A percentile compares a stretch with the other conserved stretches of the same genome.
phyloP scores from a whole-genome alignment of 208 protist species.

The Acanthamoeba royreba region DNA sequence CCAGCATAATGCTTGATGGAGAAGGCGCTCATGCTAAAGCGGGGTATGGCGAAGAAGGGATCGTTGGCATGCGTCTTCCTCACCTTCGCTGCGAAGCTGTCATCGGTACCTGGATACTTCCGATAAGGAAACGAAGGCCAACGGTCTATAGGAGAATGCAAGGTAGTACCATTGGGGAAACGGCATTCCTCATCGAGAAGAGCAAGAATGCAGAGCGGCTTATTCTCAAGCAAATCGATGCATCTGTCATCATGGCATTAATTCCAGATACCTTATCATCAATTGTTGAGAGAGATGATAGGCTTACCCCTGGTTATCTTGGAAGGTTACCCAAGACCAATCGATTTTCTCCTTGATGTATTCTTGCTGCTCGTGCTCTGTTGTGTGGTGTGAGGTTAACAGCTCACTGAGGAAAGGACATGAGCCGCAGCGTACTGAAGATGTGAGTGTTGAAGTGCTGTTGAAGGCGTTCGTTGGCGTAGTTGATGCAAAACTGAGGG shows the following conservation, averaged over 20 bases:
- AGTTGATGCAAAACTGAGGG: slow-evolving; percentile 98
- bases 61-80: not conserved
- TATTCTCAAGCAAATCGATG: slow-evolving; percentile 73
- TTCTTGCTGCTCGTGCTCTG: slow-evolving; percentile 47
- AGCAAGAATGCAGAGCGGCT: slow-evolving; percentile 79
- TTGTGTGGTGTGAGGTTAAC: not conserved
- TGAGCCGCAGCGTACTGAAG: slow-evolving; percentile 63
- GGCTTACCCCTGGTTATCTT: slow-evolving; percentile 78
- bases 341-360: slow-evolving; percentile 73
- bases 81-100: not conserved
- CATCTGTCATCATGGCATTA: not conserved
- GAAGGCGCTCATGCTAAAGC: slow-evolving; percentile 75
- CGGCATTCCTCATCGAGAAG: slow-evolving; percentile 85
- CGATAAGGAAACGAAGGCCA: not conserved
- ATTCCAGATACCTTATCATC: too few species aligned
- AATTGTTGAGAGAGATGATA: too few species aligned
- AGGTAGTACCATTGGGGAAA: slow-evolving; percentile 71
- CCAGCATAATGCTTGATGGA: slow-evolving; percentile 93
- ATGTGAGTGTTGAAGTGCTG: slow-evolving; percentile 84
- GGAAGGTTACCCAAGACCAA: slow-evolving; percentile 76
- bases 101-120: not conserved
- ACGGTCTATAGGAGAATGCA: not conserved
- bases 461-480: slow-evolving; percentile 98
- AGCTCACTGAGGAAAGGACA: not conserved
- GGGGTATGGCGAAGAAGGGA: not conserved